Percentiles rank a stretch among this genome's conserved stretches.
phyloP scores from a whole-genome alignment of 2,329 filamentous ascomycete genomes.

The Corynespora cassiicola region DNA sequence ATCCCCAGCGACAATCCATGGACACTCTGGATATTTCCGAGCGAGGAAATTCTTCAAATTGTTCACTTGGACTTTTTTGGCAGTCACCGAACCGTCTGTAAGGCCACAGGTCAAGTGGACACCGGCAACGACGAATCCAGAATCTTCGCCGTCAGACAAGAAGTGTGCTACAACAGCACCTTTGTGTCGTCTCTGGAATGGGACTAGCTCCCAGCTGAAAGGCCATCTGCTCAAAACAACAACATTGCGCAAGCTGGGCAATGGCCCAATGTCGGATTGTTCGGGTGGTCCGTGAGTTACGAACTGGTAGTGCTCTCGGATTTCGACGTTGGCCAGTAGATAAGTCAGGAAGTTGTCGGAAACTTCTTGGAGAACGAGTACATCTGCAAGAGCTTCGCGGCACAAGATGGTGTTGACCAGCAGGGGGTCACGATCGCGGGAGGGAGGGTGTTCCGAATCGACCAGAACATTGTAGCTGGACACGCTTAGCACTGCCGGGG shows the following conservation, averaged over 20 bases:
- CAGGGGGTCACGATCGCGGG: constrained; percentile 44
- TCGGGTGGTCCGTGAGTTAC: constrained; percentile 64
- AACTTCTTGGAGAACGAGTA: constrained; percentile 65
- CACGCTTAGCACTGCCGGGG: constrained; percentile 30
- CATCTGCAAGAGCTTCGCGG: constrained; percentile 39
- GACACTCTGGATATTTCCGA: constrained; percentile 48
- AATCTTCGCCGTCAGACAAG: constrained; percentile 29
- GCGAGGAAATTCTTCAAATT: constrained; percentile 57
- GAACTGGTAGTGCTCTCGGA: constrained; percentile 61
- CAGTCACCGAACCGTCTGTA: constrained; percentile 62
- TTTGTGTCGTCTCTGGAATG: constrained; percentile 64
- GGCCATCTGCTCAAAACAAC: constrained; percentile 64
- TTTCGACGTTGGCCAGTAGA: constrained; percentile 55
- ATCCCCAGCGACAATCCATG: constrained; percentile 68
- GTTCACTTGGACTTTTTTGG: constrained; percentile 64
- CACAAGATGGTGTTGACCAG: constrained; percentile 44
- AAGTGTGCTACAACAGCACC: constrained; percentile 60
- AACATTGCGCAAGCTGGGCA: constrained; percentile 67
- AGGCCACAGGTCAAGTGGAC: constrained; percentile 69
- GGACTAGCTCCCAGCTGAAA: constrained; percentile 64
- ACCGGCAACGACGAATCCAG: constrained; percentile 59
- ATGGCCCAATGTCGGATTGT: constrained; percentile 59
- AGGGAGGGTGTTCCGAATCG: constrained; percentile 45
- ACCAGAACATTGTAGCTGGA: constrained; percentile 55
- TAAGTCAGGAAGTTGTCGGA: constrained; percentile 68